Evolutionary conservation across 2,329 filamentous ascomycete genomes (phyloP), one percentile per base, ranked within the genome.

Genomic region (Epicoccum nigrum): DNA sequence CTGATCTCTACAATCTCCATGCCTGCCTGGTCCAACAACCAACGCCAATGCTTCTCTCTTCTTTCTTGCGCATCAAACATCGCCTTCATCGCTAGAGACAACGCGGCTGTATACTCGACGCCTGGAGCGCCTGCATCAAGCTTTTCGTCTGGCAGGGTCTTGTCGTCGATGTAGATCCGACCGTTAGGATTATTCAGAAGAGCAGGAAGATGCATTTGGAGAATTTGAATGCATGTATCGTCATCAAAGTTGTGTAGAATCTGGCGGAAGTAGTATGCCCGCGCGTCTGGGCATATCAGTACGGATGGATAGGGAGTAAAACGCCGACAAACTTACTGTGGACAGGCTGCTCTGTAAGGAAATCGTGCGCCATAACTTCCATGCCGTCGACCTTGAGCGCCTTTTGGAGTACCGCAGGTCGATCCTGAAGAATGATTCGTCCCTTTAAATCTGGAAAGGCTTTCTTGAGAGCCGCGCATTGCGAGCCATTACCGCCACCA

Each of bases 1-100:
- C 49, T 21, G 4, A 63, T 46, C 16, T 51, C 53, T 12, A 51
- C 44, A 11, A 59, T 16, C 28, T 47, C 42, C 41, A 63, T 17
- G 4, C 54, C 58, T 7, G 54, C 60, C 39, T 55, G 42, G 4
- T 44, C 43, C 0, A 63, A 5, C 20, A 63, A 9, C 17, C 34
- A 40, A 1, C 40, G 25, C 60, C 60, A 63, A 9, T 59, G 46
- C 28, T 16, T 38, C 37, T 61, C 58, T 1, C 46, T 52, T 25
- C 58, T 25, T 40, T 59, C 56, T 21, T 44, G 49, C n/a, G 43
- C 44, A n/a, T 25, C 49, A 4, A 25, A 25, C 23, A 25, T 25
- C 23, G 23, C 44, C 8, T 21, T 43, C 32, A 34, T 43, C 2
- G 39, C 27, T 11, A 47, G 19, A 7, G 31, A 37, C 6, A 34